Evolutionary conservation across 1,139 yeast genomes (phyloP), one percentile per base, ranked within the genome.

Genomic region (Hyphopichia wangnamkhiaoensis): DNA sequence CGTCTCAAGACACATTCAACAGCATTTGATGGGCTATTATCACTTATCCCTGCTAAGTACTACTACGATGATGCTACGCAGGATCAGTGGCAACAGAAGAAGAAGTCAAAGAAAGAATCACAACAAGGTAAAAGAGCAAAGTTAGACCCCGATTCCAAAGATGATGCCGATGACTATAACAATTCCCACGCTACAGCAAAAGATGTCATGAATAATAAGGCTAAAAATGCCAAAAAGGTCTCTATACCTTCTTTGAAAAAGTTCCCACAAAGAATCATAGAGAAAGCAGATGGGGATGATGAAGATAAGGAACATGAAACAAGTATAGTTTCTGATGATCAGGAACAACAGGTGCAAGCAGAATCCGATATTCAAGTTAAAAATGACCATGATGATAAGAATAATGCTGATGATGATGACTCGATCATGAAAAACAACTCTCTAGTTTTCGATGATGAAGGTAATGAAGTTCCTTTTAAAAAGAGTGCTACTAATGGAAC

Each of bases 11-110:
- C 84, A 37, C 95, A 89, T 57, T 85, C 96, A 15, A 74, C 83
- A 42, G 94, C 97, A 6, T 91, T 93, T 61, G 91, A 88, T 58
- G 96, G 97, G 31, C 71, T 93, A 41, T 70, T 93, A 45, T 88
- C 97, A 17, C 71, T 93, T 58, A 90, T 93, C 43, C 98, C 98
- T 7, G 95, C 97, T 8, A 89, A 90, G 57, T 89, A 85, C 56
- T 91, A 91, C 59, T 89, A 88, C 58, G 87, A 81, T 56, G 86
- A 80, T 48, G 88, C 85, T 33, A 84, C 82, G 35, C 82, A 84
- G 54, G 84, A 84, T 41, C 98, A 91, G 63, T 91, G 98, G 97
- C 83, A 82, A 51, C 84, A 84, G 52, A 86, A 83, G 67, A 86
- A 87, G 69, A 80, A 84, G 62, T 63, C 80, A 30, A 87, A 85